A percentile compares a stretch with the other conserved stretches of the same genome.
These are phyloP conservation scores for Achaetomium macrosporum DNA, from an alignment of 2,329 filamentous ascomycete genomes.

Conservation along the genomic window DNA sequence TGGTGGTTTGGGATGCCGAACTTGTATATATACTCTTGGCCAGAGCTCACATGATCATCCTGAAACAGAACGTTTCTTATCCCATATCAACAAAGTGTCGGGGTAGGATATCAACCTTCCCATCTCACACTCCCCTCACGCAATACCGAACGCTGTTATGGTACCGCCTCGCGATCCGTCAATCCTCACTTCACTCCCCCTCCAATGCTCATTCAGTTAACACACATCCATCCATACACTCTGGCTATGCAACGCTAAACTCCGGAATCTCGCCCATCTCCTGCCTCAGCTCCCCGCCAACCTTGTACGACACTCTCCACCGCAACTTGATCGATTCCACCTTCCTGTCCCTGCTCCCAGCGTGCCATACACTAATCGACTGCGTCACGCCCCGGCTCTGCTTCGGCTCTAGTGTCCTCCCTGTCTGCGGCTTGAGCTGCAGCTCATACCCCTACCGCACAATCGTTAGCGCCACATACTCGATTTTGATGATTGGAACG, in stretches of 20 bases:
- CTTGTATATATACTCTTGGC: too few species aligned
- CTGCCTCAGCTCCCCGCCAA: slow-evolving; percentile 60
- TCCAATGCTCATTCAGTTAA: neutral
- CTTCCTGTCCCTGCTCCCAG: slow-evolving; percentile 60
- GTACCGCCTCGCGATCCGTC: neutral
- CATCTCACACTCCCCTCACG: neutral
- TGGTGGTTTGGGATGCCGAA: too few species aligned
- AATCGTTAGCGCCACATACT: slow-evolving; percentile 3
- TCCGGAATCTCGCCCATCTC: slow-evolving; percentile 83
- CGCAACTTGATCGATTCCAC: slow-evolving; percentile 81
- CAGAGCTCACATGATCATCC: too few species aligned
- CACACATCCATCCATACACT: neutral
- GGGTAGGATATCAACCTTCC: too few species aligned
- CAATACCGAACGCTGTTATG: neutral
- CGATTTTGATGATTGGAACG: neutral
- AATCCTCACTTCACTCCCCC: too few species aligned
- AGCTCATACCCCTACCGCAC: slow-evolving; percentile 65
- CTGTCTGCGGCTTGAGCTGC: slow-evolving; percentile 77
- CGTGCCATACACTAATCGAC: slow-evolving; percentile 67
- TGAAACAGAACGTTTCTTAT: too few species aligned
- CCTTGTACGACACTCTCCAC: slow-evolving; percentile 77
- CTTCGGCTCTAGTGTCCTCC: slow-evolving; percentile 68
- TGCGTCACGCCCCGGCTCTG: slow-evolving; percentile 73
- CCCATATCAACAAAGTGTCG: too few species aligned
- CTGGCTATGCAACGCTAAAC: slow-evolving; percentile 61